Percentiles rank a stretch among this genome's conserved stretches.
Evolutionary conservation across 208 protist genomes (phyloP).

Genomic region (Entamoeba moshkovskii): DNA sequence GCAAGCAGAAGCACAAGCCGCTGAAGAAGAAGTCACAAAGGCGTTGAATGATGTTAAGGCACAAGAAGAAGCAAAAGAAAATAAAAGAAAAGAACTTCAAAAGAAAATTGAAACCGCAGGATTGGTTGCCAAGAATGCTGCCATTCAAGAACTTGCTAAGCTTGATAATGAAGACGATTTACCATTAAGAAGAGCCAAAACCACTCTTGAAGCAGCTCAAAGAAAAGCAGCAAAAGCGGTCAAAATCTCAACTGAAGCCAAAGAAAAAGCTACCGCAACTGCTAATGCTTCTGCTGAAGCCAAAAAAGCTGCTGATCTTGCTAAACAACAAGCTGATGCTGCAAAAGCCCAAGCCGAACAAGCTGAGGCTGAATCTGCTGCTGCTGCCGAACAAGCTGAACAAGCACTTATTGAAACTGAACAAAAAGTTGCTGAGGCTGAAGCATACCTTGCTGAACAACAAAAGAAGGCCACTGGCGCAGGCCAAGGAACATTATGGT

Average conservation of each 20-base stretch:
- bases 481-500: constrained; percentile 23
- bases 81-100: constrained; percentile 22
- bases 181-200: constrained; percentile 28
- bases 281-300: neutral
- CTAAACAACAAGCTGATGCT: constrained; percentile 11
- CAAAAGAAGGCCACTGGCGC: neutral
- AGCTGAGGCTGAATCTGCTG: neutral
- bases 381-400: constrained; percentile 10
- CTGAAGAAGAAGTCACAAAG: neutral
- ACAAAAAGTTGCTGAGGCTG: neutral
- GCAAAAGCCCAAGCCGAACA: neutral
- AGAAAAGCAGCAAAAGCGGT: constrained; percentile 32
- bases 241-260: neutral
- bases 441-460: neutral
- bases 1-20: neutral
- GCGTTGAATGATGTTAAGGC: neutral
- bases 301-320: constrained; percentile 15
- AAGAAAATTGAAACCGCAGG: constrained; percentile 24
- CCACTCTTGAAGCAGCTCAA: constrained; percentile 21
- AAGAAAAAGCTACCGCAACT: constrained; percentile 9
- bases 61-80: neutral
- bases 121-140: constrained; percentile 29
- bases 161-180: constrained; percentile 28
- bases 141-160: constrained; percentile 28
- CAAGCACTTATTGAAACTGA: neutral